A percentile compares a stretch with the other conserved stretches of the same genome.
Evolutionary conservation across 78 protist species (phyloP).

Genomic region (Dictyostelium purpureum): DNA sequence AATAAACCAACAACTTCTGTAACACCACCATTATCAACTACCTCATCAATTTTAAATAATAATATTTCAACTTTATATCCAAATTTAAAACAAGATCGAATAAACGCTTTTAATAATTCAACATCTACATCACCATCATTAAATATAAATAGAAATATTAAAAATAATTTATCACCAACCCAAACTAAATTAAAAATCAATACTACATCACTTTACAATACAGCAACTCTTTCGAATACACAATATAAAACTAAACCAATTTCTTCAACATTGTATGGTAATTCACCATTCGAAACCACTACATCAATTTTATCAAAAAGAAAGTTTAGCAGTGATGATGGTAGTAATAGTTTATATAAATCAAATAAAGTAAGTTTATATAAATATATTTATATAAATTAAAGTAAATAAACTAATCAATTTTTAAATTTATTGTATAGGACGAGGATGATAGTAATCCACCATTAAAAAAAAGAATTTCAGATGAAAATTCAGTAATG

Average conservation of each 20-base stretch:
- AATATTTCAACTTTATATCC: background rate
- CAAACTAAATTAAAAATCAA: background rate
- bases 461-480: constrained; percentile 1
- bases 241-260: background rate
- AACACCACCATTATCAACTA: background rate
- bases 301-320: background rate
- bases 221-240: background rate
- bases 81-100: constrained; percentile 3
- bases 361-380: background rate
- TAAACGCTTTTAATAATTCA: background rate
- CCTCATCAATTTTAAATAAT: background rate
- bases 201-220: background rate
- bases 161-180: constrained; percentile 29
- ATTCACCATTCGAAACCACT: background rate
- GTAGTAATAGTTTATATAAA: background rate
- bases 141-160: background rate
- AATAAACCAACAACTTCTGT: background rate
- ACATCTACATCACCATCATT: background rate
- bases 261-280: background rate
- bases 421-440: too few relatives aligned
- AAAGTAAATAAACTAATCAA: background rate
- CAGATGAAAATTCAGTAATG: background rate
- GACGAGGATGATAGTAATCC: background rate
- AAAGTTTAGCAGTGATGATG: background rate
- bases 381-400: background rate